Evolutionary conservation across 805 yeast species (phyloP).

Genomic region (Saturnispora gosingensis): DNA sequence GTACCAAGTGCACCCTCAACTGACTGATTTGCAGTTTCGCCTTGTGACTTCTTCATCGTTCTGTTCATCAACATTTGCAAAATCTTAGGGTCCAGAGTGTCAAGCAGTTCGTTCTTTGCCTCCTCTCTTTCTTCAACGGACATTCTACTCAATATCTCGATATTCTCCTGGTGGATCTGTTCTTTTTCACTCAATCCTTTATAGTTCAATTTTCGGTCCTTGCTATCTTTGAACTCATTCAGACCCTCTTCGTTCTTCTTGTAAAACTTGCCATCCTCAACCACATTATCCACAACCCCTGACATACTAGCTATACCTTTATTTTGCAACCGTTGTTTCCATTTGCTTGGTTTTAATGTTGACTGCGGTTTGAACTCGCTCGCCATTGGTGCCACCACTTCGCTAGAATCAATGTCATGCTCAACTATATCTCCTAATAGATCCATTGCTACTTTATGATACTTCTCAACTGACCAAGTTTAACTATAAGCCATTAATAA

Average conservation of each 20-base stretch:
- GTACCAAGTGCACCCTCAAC: conserved; percentile 29
- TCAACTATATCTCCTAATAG: conserved; percentile 68
- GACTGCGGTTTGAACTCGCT: conserved; percentile 2
- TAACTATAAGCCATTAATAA: not conserved
- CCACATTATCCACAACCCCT: conserved; percentile 11
- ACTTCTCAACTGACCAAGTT: not conserved
- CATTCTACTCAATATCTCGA: conserved; percentile 53
- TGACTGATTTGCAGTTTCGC: conserved; percentile 15
- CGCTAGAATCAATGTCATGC: conserved; percentile 34
- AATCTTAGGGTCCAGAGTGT: conserved; percentile 60
- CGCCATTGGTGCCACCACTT: conserved; percentile 18
- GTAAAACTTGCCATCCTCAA: conserved; percentile 2
- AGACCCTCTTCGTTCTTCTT: conserved; percentile 7
- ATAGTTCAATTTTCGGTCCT: conserved; percentile 14
- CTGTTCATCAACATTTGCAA: conserved; percentile 48
- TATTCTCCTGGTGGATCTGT: conserved; percentile 67
- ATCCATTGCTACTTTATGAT: conserved; percentile 37
- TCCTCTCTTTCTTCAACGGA: conserved; percentile 51
- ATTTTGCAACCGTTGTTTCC: conserved; percentile 37
- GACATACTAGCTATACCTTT: conserved; percentile 27
- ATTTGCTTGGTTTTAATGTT: conserved; percentile 32
- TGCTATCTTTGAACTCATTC: conserved; percentile 12
- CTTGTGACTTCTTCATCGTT: conserved; percentile 38
- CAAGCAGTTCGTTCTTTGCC: conserved; percentile 59
- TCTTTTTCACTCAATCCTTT: conserved; percentile 50